Conservation (phyloP, 164 flowering plant genomes). For the Tetrastigma voinierianum region DNA sequence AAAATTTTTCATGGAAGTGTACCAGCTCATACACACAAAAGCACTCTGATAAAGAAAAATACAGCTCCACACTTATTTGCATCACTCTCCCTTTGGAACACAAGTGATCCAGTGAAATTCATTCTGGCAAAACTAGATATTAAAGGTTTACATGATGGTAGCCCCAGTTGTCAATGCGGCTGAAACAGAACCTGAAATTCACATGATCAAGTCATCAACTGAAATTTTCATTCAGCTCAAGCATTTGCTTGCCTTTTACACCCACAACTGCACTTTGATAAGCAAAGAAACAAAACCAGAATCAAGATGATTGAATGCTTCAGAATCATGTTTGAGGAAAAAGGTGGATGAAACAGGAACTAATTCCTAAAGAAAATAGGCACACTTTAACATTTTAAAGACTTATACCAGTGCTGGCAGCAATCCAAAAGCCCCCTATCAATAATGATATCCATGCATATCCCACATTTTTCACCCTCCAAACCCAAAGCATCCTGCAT, state of each 20-base stretch:
- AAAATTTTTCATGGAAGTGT: too few species aligned
- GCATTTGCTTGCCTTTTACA: not conserved
- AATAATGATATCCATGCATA: slow-evolving; percentile 85
- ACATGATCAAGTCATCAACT: slow-evolving; percentile 9
- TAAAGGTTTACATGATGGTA: slow-evolving; percentile 90
- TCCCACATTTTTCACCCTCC: slow-evolving; percentile 70
- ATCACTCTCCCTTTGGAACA: slow-evolving; percentile 87
- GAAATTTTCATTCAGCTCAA: not conserved
- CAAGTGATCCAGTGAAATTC: slow-evolving; percentile 94
- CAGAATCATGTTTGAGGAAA: not conserved
- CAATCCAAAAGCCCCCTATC: slow-evolving; percentile 93
- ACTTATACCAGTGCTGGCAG: slow-evolving; percentile 84
- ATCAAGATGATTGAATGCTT: not conserved
- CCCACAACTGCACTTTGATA: not conserved
- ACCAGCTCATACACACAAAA: not conserved
- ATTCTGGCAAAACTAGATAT: slow-evolving; percentile 92
- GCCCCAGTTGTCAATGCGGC: slow-evolving; percentile 99
- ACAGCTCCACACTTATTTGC: not conserved
- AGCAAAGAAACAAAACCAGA: not conserved
- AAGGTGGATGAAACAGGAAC: not conserved
- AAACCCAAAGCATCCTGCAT: slow-evolving; percentile 33
- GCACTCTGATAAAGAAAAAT: not conserved
- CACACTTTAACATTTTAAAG: not conserved
- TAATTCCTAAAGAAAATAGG: not conserved
- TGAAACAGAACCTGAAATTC: slow-evolving; percentile 88